phyloP scores from a whole-genome alignment of 2,329 filamentous ascomycete genomes.

The Fusarium udum region DNA sequence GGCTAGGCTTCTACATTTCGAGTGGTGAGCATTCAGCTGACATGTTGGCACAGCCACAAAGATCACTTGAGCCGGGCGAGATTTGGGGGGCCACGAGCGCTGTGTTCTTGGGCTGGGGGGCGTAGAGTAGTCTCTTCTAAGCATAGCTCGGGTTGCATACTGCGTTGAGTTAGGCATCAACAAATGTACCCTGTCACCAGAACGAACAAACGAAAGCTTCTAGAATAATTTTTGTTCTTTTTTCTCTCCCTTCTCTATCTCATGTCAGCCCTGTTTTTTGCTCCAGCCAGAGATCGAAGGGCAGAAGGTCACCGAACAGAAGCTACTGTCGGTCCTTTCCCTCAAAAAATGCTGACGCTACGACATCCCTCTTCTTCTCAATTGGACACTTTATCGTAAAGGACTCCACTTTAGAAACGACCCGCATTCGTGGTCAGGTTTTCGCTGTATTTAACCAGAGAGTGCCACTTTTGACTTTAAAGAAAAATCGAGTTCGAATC shows the following conservation, averaged over 20 bases:
- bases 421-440: background rate
- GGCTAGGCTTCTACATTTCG: slow-evolving; percentile 14
- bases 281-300: background rate
- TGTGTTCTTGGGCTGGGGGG: background rate
- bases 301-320: background rate
- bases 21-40: slow-evolving; percentile 18
- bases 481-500: background rate
- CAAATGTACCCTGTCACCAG: background rate
- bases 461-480: background rate
- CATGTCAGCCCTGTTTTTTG: background rate
- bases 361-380: background rate
- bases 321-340: background rate
- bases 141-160: background rate
- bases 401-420: background rate
- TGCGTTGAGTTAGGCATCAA: slow-evolving; percentile 17
- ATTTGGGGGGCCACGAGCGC: background rate
- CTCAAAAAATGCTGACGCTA: background rate
- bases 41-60: slow-evolving; percentile 13
- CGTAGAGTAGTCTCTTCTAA: background rate
- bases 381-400: background rate
- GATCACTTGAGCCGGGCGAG: slow-evolving; percentile 5
- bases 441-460: background rate
- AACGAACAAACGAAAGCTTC: background rate
- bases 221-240: background rate
- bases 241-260: background rate